phyloP scores from a whole-genome alignment of 352 stramenopile genomes.

The Globisporangium perplexum region DNA sequence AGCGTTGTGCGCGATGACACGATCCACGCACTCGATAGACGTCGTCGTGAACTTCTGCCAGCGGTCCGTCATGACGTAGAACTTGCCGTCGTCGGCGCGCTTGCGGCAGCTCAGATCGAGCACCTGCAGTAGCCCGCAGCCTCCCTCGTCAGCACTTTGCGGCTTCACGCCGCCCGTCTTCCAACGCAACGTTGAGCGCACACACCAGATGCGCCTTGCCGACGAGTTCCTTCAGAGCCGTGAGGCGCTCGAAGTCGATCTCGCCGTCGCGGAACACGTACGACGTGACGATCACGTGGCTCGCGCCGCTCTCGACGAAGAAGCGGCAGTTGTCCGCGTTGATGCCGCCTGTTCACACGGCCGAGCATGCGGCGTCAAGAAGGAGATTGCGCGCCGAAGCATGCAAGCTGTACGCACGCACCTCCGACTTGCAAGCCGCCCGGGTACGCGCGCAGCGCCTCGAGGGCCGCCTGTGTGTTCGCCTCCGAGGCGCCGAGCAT shows the following conservation, averaged over 20 bases:
- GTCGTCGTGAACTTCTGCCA: slow-evolving; percentile 97
- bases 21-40: slow-evolving; percentile 59
- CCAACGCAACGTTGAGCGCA: not conserved
- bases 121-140: slow-evolving; percentile 36
- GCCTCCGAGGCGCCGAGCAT: slow-evolving; percentile 92
- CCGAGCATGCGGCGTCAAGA: not conserved
- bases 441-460: slow-evolving; percentile 87
- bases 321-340: slow-evolving; percentile 91
- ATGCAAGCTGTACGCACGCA: slow-evolving; percentile 10
- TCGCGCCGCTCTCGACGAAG: slow-evolving; percentile 94
- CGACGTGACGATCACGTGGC: slow-evolving; percentile 98
- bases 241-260: slow-evolving; percentile 82
- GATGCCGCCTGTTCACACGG: slow-evolving; percentile 55
- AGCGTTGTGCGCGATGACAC: too few relatives aligned
- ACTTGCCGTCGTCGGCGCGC: slow-evolving; percentile 78
- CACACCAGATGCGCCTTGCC: slow-evolving; percentile 71
- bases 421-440: slow-evolving; percentile 94
- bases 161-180: not conserved
- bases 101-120: slow-evolving; percentile 96
- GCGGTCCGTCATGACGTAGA: slow-evolving; percentile 95
- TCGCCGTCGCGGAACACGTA: slow-evolving; percentile 94
- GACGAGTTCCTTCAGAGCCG: slow-evolving; percentile 58
- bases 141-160: not conserved
- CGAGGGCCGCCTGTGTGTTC: slow-evolving; percentile 88
- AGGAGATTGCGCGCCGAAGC: not conserved